Evolutionary conservation across 495 filamentous ascomycete genomes (phyloP).

Genomic region (Neurospora pannonica): DNA sequence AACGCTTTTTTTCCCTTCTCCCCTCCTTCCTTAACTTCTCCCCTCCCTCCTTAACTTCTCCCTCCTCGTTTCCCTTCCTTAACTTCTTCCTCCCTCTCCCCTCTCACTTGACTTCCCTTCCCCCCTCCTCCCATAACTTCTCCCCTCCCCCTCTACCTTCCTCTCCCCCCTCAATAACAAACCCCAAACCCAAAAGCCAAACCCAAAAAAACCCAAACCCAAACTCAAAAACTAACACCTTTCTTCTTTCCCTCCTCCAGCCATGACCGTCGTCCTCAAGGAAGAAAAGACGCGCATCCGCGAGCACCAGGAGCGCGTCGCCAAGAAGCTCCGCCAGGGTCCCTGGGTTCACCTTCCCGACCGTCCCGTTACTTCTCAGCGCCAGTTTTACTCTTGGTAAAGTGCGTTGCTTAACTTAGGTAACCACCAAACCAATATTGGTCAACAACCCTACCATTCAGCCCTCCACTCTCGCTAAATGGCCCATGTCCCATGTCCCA

Average conservation of each 20-base stretch:
- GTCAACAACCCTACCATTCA: no score
- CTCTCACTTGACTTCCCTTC: background rate
- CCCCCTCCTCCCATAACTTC: no score
- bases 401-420: no score
- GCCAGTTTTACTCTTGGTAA: slow-evolving; percentile 85
- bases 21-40: no score
- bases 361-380: slow-evolving; percentile 64
- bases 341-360: slow-evolving; percentile 84
- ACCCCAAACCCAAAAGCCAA: background rate
- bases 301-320: slow-evolving; percentile 63
- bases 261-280: slow-evolving; percentile 76
- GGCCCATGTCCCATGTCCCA: background rate
- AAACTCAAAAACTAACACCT: slow-evolving; percentile 3
- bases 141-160: background rate
- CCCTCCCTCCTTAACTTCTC: background rate
- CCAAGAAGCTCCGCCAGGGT: slow-evolving; percentile 57
- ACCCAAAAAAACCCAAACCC: background rate
- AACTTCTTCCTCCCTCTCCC: background rate
- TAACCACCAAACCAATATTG: no score
- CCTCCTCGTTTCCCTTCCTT: background rate
- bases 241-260: slow-evolving; percentile 22
- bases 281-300: slow-evolving; percentile 84
- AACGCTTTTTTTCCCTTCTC: background rate
- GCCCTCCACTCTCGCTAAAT: background rate
- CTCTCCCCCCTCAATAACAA: background rate